Evolutionary conservation across 1,284 basidiomycete species (phyloP).

Genomic region (Ustilago trichophora): DNA sequence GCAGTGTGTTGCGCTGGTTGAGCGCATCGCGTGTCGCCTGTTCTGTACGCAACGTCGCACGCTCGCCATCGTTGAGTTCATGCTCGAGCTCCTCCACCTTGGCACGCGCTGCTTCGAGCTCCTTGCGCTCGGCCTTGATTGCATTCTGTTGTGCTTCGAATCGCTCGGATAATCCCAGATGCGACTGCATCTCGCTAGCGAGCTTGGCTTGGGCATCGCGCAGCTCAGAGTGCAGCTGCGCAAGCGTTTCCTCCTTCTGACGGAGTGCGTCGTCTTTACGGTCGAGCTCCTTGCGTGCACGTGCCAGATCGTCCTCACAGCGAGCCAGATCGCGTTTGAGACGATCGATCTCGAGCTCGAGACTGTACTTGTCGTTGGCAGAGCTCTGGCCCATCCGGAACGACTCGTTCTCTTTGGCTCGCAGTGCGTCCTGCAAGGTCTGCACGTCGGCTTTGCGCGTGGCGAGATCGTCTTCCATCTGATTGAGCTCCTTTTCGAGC

Average conservation of each 20-base stretch:
- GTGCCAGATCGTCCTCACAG: conserved; percentile 80
- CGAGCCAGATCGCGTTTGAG: conserved; percentile 83
- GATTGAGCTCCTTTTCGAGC: conserved; percentile 55
- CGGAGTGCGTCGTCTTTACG: conserved; percentile 74
- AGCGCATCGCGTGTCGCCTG: conserved; percentile 86
- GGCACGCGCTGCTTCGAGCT: conserved; percentile 42
- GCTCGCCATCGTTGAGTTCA: conserved; percentile 83
- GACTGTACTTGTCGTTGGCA: conserved; percentile 81
- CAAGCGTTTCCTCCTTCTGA: conserved; percentile 76
- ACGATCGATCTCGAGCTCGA: conserved; percentile 89
- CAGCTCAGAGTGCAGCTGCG: conserved; percentile 69
- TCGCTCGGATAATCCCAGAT: conserved; percentile 58
- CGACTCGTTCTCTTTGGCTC: conserved; percentile 71
- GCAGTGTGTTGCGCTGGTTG: conserved; percentile 87
- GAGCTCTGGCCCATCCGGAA: conserved; percentile 81
- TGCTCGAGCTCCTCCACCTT: conserved; percentile 76
- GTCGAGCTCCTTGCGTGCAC: conserved; percentile 78
- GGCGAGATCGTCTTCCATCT: conserved; percentile 45
- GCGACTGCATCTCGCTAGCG: conserved; percentile 55
- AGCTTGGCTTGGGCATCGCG: conserved; percentile 55
- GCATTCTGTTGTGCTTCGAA: conserved; percentile 56
- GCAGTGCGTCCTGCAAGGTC: conserved; percentile 76
- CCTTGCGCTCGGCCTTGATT: conserved; percentile 39
- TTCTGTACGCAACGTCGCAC: conserved; percentile 77
- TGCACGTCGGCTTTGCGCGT: conserved; percentile 50